phyloP scores from a whole-genome alignment of 495 filamentous ascomycete species.

The Sabuloglossum arenarium region DNA sequence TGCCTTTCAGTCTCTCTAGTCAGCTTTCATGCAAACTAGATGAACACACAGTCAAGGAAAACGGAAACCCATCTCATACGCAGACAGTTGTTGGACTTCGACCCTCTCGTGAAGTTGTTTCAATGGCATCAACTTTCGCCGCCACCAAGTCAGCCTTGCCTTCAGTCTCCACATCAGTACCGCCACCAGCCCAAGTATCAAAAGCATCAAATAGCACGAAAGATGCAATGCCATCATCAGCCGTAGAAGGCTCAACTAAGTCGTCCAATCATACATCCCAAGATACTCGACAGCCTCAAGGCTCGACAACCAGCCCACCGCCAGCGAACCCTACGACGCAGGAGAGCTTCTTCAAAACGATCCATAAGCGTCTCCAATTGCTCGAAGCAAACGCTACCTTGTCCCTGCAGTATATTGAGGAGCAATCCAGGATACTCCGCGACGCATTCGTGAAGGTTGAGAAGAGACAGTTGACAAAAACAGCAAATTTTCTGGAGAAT shows the following conservation, averaged over 20 bases:
- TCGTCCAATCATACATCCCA: constrained; percentile 14
- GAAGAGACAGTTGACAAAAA: constrained; percentile 66
- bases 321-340: constrained; percentile 64
- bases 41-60: neutral
- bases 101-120: neutral
- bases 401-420: constrained; percentile 89
- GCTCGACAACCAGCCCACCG: constrained; percentile 31
- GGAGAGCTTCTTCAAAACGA: constrained; percentile 92
- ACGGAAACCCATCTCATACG: neutral
- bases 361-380: constrained; percentile 75
- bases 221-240: constrained; percentile 9
- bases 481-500: constrained; percentile 56
- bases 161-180: constrained; percentile 9
- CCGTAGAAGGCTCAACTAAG: constrained; percentile 2
- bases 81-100: neutral
- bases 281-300: constrained; percentile 23
- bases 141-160: neutral
- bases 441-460: constrained; percentile 85
- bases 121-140: neutral
- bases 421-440: constrained; percentile 77
- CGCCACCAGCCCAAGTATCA: constrained; percentile 4
- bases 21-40: neutral
- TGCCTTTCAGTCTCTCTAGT: neutral
- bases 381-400: constrained; percentile 85
- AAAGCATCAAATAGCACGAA: neutral